phyloP scores from a whole-genome alignment of 306 rosid genomes.

The Castanea sativa region DNA sequence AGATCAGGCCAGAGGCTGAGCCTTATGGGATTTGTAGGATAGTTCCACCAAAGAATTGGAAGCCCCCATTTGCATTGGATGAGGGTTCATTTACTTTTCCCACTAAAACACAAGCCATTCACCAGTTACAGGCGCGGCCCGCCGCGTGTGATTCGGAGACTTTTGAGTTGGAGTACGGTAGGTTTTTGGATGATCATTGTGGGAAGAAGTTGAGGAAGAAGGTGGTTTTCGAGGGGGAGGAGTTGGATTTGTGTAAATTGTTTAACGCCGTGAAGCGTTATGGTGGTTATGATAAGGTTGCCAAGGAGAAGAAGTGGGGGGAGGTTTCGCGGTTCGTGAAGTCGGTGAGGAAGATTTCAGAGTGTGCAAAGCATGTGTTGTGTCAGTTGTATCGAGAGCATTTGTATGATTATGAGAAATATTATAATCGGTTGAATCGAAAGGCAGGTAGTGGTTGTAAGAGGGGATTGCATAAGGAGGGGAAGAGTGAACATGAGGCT shows the following conservation, averaged over 20 bases:
- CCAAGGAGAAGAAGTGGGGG: conserved; percentile 83
- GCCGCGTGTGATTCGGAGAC: conserved; percentile 76
- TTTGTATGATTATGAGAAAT: conserved; percentile 74
- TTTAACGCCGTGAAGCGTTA: conserved; percentile 82
- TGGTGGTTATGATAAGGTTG: conserved; percentile 82
- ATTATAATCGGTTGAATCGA: conserved; percentile 46
- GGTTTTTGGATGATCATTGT: conserved; percentile 66
- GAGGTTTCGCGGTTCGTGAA: conserved; percentile 75
- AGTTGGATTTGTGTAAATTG: conserved; percentile 77
- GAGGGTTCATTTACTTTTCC: conserved; percentile 68
- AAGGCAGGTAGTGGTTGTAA: conserved; percentile 36
- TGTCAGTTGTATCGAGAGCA: conserved; percentile 79
- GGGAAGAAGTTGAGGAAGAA: conserved; percentile 65
- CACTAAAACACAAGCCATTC: conserved; percentile 88
- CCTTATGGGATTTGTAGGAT: conserved; percentile 90
- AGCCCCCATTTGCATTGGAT: conserved; percentile 89
- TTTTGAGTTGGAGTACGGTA: conserved; percentile 80
- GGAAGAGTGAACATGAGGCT: conserved; percentile 33
- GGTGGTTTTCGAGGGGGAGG: conserved; percentile 84
- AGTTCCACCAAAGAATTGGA: conserved; percentile 83
- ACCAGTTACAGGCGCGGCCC: conserved; percentile 82
- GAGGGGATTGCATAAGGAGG: conserved; percentile 48
- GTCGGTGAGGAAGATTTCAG: conserved; percentile 49
- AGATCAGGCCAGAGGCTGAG: conserved; percentile 87
- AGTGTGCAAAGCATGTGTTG: conserved; percentile 85